Evolutionary conservation across 441 rosid species (phyloP).

Genomic region (Arabidopsis lyrata): DNA sequence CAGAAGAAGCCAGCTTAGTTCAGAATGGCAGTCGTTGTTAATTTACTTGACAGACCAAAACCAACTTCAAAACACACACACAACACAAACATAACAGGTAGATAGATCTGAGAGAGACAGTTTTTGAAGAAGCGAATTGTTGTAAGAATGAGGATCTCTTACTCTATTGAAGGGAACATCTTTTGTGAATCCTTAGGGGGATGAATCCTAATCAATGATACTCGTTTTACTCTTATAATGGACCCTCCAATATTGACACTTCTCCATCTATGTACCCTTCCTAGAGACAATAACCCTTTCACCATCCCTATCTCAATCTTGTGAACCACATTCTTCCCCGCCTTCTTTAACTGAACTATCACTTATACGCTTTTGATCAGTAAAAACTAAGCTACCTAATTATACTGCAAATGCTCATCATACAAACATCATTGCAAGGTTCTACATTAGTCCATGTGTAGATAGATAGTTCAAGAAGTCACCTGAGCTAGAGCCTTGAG

Average conservation of each 20-base stretch:
- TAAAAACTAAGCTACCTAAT: conserved; percentile 12
- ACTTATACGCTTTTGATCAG: background rate
- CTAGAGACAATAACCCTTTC: conserved; percentile 37
- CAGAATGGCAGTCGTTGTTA: conserved; percentile 33
- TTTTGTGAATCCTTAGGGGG: conserved; percentile 36
- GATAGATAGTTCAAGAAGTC: conserved; percentile 26
- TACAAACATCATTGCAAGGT: background rate
- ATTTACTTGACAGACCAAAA: conserved; percentile 33
- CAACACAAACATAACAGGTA: conserved; percentile 44
- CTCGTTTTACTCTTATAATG: conserved; percentile 20
- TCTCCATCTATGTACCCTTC: conserved; percentile 43
- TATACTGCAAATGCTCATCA: conserved; percentile 24
- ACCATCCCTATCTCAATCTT: conserved; percentile 40
- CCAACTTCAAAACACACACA: conserved; percentile 40
- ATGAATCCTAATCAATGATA: conserved; percentile 45
- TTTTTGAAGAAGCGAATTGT: conserved; percentile 31
- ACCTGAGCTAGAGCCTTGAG: conserved; percentile 17
- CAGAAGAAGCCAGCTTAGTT: conserved; percentile 38
- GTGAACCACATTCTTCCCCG: conserved; percentile 36
- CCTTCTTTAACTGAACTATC: conserved; percentile 16
- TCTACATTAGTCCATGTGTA: conserved; percentile 1
- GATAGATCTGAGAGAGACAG: conserved; percentile 44
- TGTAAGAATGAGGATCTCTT: conserved; percentile 45
- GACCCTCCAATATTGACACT: conserved; percentile 45
- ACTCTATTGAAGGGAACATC: conserved; percentile 33